A percentile compares a stretch with the other conserved stretches of the same genome.
Conservation (phyloP, 176 grass and related monocot species). For the Rhipidocladum racemiflorum region DNA sequence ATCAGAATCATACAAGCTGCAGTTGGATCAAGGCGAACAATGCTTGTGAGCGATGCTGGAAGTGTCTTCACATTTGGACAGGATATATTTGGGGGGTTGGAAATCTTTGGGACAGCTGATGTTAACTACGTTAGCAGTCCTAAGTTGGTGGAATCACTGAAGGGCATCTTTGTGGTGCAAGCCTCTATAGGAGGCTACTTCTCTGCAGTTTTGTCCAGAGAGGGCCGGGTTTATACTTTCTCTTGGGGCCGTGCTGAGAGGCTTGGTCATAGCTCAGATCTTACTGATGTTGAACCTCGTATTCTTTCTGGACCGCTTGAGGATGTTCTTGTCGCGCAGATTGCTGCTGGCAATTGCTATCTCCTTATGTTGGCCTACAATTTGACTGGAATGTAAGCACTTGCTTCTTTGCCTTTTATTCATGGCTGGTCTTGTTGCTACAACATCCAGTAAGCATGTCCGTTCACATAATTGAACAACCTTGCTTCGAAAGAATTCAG, state of each 20-base stretch:
- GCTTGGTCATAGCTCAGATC: slow-evolving; percentile 46
- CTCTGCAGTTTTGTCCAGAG: slow-evolving; percentile 60
- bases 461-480: background rate
- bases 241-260: slow-evolving; percentile 48
- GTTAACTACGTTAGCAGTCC: slow-evolving; percentile 31
- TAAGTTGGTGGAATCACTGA: slow-evolving; percentile 59
- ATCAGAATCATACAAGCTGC: slow-evolving; percentile 66
- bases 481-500: background rate
- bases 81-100: slow-evolving; percentile 31
- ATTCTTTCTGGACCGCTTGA: slow-evolving; percentile 45
- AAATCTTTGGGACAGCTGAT: background rate
- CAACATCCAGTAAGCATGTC: background rate
- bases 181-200: slow-evolving; percentile 53
- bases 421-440: background rate
- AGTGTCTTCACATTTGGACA: slow-evolving; percentile 51
- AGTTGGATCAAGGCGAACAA: slow-evolving; percentile 49
- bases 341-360: slow-evolving; percentile 65
- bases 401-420: background rate
- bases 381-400: slow-evolving; percentile 56
- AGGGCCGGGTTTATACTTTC: slow-evolving; percentile 61
- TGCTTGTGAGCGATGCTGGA: slow-evolving; percentile 66
- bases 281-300: slow-evolving; percentile 39
- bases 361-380: slow-evolving; percentile 61
- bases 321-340: slow-evolving; percentile 51
- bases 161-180: slow-evolving; percentile 61